These are phyloP conservation scores for Sclerotinia nivalis DNA, from an alignment of 2,329 filamentous ascomycete species.

Conservation along the genomic window DNA sequence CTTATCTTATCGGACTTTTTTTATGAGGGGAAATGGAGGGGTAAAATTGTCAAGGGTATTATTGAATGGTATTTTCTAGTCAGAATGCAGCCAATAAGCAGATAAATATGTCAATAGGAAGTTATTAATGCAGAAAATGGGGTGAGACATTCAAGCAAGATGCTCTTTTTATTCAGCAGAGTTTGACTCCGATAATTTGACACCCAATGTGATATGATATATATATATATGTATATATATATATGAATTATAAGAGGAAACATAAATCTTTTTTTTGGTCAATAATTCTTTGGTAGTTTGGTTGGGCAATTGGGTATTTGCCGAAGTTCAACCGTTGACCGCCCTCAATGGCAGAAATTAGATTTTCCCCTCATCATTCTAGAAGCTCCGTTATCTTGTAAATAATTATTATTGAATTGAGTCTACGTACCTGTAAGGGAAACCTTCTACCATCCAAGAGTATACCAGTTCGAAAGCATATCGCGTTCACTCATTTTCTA, in stretches of 20 bases:
- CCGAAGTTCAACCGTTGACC: slow-evolving; percentile 9
- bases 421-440: background rate
- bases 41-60: background rate
- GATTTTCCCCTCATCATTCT: background rate
- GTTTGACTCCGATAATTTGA: background rate
- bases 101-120: too few relatives aligned
- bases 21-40: slow-evolving; percentile 19
- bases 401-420: background rate
- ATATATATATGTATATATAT: background rate
- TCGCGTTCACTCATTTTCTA: background rate
- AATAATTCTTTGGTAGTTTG: too few relatives aligned
- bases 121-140: too few relatives aligned
- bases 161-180: background rate
- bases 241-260: background rate
- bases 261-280: too few relatives aligned
- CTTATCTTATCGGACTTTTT: slow-evolving; percentile 15
- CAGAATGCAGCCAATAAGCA: too few relatives aligned
- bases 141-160: too few relatives aligned
- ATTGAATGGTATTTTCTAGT: background rate
- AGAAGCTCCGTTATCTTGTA: background rate
- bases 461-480: background rate
- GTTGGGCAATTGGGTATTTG: background rate
- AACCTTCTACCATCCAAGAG: background rate
- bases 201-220: background rate
- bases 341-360: slow-evolving; percentile 5